Evolutionary conservation across 1,284 basidiomycete genomes (phyloP), one percentile per base, ranked within the genome.

Genomic region (Lignosus rhinocerotis): DNA sequence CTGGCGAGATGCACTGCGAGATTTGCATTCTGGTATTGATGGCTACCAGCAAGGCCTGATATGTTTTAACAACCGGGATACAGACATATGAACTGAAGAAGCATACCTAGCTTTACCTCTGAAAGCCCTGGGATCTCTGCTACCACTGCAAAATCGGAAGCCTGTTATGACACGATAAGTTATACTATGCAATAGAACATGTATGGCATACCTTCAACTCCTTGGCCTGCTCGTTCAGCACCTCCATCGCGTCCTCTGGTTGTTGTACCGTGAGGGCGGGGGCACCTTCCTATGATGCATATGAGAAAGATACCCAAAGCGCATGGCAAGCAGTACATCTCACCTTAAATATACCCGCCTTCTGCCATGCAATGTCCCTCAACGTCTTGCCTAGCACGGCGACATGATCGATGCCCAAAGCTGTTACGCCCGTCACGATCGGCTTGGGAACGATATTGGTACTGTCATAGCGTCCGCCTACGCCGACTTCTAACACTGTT

Each of bases 301-400:
- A 10, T 17, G 42, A 10, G 9, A 21, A 11, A 51, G 30, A 38
- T 52, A 3, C 7, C 9, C 25, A 16, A 46, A 12, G 49, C 12
- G 36, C 14, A 38, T 32, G 32, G 34, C 39, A 12, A 30, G 7
- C 8, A 30, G 11, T 12, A 14, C 6, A 1, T 48, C 70, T 31
- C 60, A 85, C 88, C 81, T 99, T 99, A 77, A 92, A 99, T 55
- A 99, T 99, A 1, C 97, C 97, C 30, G 90, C 94, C 72, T 99
- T 99, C 71, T 99, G 97, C 79, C 84, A 86, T 1, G 96, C 94
- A 64, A 99, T 99, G 69, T 96, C 92, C 56, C 82, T 76, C 10
- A 99, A 76, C 0, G 96, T 98, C 69, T 91, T 91, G 2, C 97
- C 97, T 0, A 99, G 82, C 17, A 98, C 85, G 58, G 83, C 80